A percentile compares a stretch with the other conserved stretches of the same genome.
Conservation (phyloP, 345 rosid genomes). For the Adansonia digitata region DNA sequence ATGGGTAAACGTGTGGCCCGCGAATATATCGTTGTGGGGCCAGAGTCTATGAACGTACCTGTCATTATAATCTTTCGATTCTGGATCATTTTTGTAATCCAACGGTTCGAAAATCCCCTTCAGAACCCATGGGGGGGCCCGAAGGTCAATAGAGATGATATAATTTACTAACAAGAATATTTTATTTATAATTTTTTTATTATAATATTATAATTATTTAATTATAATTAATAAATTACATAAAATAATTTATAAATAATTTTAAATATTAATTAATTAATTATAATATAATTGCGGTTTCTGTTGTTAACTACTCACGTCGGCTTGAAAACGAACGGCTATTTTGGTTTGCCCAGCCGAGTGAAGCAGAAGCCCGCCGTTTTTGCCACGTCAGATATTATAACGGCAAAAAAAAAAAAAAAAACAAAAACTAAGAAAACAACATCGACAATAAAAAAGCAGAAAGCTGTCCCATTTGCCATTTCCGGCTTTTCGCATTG, state of each 20-base stretch:
- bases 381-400: constrained; percentile 26
- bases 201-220: too few species aligned
- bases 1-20: constrained; percentile 2
- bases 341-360: constrained; percentile 25
- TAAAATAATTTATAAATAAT: too few species aligned
- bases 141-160: not conserved
- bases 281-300: too few species aligned
- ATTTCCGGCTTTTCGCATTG: constrained; percentile 27
- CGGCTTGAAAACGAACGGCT: constrained; percentile 30
- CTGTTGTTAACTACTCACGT: not conserved
- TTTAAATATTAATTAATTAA: too few species aligned
- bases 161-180: too few species aligned
- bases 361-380: constrained; percentile 21
- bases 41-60: not conserved
- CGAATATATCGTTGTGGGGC: not conserved
- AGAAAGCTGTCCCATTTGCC: not conserved
- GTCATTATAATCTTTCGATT: not conserved
- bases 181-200: too few species aligned
- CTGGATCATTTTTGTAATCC: not conserved
- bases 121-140: not conserved
- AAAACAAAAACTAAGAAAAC: too few species aligned
- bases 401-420: not conserved
- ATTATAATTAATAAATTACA: too few species aligned
- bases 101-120: not conserved
- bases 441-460: too few species aligned